A percentile compares a stretch with the other conserved stretches of the same genome.
Evolutionary conservation across 129 eudicot species (phyloP).

Genomic region (Arctium lappa): DNA sequence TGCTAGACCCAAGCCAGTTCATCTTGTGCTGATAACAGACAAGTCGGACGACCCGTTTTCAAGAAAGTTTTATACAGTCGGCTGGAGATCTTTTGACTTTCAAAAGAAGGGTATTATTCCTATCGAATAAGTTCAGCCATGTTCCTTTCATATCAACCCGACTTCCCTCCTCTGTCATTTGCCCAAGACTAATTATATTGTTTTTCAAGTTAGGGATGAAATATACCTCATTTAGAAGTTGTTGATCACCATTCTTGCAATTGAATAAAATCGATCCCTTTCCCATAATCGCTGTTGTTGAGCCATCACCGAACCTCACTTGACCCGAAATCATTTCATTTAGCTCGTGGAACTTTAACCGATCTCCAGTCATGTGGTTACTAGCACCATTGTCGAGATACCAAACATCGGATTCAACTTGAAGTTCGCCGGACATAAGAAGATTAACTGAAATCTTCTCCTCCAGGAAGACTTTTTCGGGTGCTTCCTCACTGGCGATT

Average conservation of each 20-base stretch:
- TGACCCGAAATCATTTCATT: not conserved
- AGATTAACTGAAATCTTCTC: not conserved
- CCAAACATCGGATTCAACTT: not conserved
- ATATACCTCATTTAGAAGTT: conserved; percentile 5
- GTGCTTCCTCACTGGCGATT: not conserved
- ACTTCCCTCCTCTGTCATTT: too few species aligned
- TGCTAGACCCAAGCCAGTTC: not conserved
- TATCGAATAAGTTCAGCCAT: too few species aligned
- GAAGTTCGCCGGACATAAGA: not conserved
- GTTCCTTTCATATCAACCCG: too few species aligned
- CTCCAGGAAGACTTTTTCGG: not conserved
- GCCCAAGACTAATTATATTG: not conserved
- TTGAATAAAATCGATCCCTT: too few species aligned
- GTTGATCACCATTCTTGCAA: not conserved
- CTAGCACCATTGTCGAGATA: not conserved
- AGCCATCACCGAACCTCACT: too few species aligned
- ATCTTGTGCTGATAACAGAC: not conserved
- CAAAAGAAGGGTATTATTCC: too few species aligned
- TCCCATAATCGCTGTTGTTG: too few species aligned
- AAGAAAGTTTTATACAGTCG: too few species aligned
- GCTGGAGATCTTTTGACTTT: too few species aligned
- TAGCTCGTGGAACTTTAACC: not conserved
- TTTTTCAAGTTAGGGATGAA: not conserved
- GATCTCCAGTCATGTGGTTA: not conserved
- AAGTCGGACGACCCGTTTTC: not conserved